Conservation (phyloP, 495 filamentous ascomycete genomes). For the Lasiosphaeria ovina region DNA sequence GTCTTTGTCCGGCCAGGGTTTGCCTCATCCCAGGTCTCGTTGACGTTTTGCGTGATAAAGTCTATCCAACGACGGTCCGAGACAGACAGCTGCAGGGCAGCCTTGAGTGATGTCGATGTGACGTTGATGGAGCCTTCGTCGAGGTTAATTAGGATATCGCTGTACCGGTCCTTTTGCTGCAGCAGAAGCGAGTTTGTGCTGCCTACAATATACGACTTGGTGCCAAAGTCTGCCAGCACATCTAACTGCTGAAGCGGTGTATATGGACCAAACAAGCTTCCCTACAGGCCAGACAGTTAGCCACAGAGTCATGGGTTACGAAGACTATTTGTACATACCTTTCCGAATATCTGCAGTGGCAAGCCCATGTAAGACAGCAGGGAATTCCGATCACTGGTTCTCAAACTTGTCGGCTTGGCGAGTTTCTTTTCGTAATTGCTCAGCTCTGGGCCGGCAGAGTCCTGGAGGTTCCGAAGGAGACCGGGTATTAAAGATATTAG, state of each 20-base stretch:
- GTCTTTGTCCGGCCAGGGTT: constrained; percentile 88
- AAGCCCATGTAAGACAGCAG: constrained; percentile 91
- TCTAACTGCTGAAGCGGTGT: constrained; percentile 96
- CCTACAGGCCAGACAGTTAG: constrained; percentile 44
- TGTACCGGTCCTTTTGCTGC: constrained; percentile 95
- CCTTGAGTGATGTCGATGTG: constrained; percentile 71
- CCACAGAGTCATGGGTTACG: not conserved
- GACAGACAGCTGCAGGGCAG: constrained; percentile 74
- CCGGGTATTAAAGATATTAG: constrained; percentile 92
- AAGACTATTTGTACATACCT: constrained; percentile 46
- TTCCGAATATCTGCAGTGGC: constrained; percentile 92
- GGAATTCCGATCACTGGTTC: constrained; percentile 87
- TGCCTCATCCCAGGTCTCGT: constrained; percentile 92
- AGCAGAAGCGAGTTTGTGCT: constrained; percentile 93
- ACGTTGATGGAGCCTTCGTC: constrained; percentile 87
- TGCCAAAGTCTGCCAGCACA: constrained; percentile 87
- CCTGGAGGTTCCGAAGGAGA: constrained; percentile 78
- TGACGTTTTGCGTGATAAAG: constrained; percentile 86
- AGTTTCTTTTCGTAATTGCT: constrained; percentile 76
- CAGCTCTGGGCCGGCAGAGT: constrained; percentile 88
- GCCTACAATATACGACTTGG: constrained; percentile 95
- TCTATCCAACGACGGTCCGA: constrained; percentile 97
- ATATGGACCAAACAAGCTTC: constrained; percentile 94
- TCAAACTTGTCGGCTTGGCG: constrained; percentile 76
- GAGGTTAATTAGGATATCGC: constrained; percentile 94